These are phyloP conservation scores for Apium graveolens DNA, from an alignment of 129 eudicot genomes.

Conservation along the genomic window DNA sequence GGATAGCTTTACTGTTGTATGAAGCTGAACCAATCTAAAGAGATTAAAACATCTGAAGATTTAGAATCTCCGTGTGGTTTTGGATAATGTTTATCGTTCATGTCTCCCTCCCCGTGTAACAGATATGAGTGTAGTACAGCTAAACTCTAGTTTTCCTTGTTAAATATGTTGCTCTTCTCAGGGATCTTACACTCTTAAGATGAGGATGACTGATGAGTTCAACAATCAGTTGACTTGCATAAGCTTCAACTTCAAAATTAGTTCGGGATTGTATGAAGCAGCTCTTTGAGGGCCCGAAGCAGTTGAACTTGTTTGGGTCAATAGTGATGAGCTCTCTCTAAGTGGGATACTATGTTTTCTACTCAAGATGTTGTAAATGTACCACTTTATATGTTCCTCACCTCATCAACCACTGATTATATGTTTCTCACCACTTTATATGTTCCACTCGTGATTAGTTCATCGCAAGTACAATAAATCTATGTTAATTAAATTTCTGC, in stretches of 20 bases:
- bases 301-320: not conserved
- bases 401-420: not conserved
- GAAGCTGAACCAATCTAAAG: not conserved
- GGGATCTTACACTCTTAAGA: slow-evolving; percentile 38
- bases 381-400: not conserved
- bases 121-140: not conserved
- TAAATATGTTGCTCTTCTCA: not conserved
- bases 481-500: not conserved
- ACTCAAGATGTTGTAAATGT: not conserved
- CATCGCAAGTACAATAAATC: not conserved
- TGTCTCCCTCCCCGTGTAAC: not conserved
- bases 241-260: slow-evolving; percentile 23
- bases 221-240: slow-evolving; percentile 26
- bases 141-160: not conserved
- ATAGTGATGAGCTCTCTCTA: not conserved
- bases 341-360: not conserved
- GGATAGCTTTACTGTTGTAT: not conserved
- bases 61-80: not conserved
- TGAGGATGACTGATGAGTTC: slow-evolving; percentile 21
- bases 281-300: slow-evolving; percentile 15
- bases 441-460: not conserved
- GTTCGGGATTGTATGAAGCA: slow-evolving; percentile 13
- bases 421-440: too few species aligned
- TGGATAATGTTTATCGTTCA: not conserved
- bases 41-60: not conserved